Evolutionary conservation across 2,329 filamentous ascomycete genomes (phyloP), one percentile per base, ranked within the genome.

Genomic region (Fusarium phyllophilum): DNA sequence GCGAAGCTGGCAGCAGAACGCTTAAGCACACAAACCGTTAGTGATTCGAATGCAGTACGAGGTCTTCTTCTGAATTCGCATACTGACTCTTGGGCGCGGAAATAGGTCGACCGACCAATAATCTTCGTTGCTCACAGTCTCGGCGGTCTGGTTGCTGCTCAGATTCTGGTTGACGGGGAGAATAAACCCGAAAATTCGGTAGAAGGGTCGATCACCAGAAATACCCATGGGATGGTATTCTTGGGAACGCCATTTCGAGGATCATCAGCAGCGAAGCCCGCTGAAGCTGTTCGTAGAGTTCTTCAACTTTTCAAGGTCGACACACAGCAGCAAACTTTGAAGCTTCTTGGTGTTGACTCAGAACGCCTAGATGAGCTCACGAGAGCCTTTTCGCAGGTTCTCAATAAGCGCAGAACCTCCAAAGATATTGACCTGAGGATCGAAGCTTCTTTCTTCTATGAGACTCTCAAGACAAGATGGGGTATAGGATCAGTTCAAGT

Each of bases 351-450:
- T 10, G 24, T 45, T 45, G 24, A 45, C 0, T 45, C 44, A 0
- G 44, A 45, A 2, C 44, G 44, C 0, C 12, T 45, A 14, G 24
- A 2, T 14, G 44, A 45, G 0, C 44, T 45, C 4, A 45, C 17
- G 0, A 26, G 44, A 5, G 24, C 44, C 26, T 45, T 45, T 1
- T 4, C 44, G 5, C 12, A 45, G 8, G 5, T 45, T 5, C 44
- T 45, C 0, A 45, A 45, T 14, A 45, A 45, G 18, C 44, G 44
- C 24, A 45, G 24, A 26, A 20, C 8, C 4, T 45, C 17, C 1
- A 45, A 26, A 20, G 44, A 45, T 0, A 20, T 13, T 0, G 12
- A 20, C 1, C 0, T 14, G 0, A 0, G 42, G 0, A 26, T 45
- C 12, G 44, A 45, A 7, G 44, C 8, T 0, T 26, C 20, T 5